Conservation (phyloP, 2,329 filamentous ascomycete species). For the Exophiala mesophila region DNA sequence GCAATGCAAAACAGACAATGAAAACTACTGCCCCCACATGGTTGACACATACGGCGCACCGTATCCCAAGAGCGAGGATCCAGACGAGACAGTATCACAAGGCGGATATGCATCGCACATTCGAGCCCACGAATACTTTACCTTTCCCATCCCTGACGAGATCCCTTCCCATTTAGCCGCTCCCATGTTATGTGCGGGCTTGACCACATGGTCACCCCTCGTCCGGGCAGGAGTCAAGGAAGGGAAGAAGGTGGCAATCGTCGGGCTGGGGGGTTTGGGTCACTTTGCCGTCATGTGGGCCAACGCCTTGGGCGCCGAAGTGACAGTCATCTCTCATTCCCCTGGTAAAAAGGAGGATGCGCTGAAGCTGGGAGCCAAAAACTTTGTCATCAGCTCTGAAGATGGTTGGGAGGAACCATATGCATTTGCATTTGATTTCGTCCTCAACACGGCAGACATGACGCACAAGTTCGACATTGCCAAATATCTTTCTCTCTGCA, state of each 20-base stretch:
- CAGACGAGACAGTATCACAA: slow-evolving; percentile 58
- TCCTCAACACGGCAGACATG: slow-evolving; percentile 69
- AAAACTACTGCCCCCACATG: slow-evolving; percentile 61
- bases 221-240: slow-evolving; percentile 69
- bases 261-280: slow-evolving; percentile 58
- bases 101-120: slow-evolving; percentile 66
- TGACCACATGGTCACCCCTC: slow-evolving; percentile 74
- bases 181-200: slow-evolving; percentile 65
- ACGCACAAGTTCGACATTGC: slow-evolving; percentile 62
- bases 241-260: slow-evolving; percentile 47
- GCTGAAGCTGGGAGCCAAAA: slow-evolving; percentile 54
- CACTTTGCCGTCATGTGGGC: slow-evolving; percentile 68
- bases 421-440: slow-evolving; percentile 56
- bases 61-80: slow-evolving; percentile 44
- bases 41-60: slow-evolving; percentile 47
- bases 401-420: slow-evolving; percentile 55
- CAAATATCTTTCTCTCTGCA: slow-evolving; percentile 49
- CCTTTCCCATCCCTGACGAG: slow-evolving; percentile 65
- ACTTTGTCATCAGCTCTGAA: slow-evolving; percentile 55
- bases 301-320: slow-evolving; percentile 61
- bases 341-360: slow-evolving; percentile 58
- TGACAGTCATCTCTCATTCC: slow-evolving; percentile 57
- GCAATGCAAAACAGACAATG: slow-evolving; percentile 61
- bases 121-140: slow-evolving; percentile 70
- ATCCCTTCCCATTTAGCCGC: slow-evolving; percentile 48